phyloP scores from a whole-genome alignment of 2,329 filamentous ascomycete species.

The Pseudogymnoascus sp. region DNA sequence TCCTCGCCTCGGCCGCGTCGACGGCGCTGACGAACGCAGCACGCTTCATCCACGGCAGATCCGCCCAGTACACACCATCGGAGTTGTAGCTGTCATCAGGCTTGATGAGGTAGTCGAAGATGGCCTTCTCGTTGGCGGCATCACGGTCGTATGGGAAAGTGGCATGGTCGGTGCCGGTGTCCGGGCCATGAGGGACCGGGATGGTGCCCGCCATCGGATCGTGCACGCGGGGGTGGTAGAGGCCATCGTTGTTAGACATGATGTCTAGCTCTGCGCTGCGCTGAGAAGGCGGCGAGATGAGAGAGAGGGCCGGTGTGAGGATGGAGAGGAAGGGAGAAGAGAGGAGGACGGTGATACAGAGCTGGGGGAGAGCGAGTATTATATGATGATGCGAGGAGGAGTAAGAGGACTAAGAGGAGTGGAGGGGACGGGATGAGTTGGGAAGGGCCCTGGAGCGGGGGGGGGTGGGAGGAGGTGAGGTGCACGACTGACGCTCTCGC shows the following conservation, averaged over 20 bases:
- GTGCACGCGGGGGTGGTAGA: constrained; percentile 23
- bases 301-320: not conserved
- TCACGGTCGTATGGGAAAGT: constrained; percentile 17
- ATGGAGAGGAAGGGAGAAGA: constrained; percentile 2
- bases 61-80: constrained; percentile 88
- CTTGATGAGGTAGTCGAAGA: constrained; percentile 74
- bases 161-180: constrained; percentile 24
- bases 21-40: constrained; percentile 68
- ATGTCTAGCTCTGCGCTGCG: not conserved
- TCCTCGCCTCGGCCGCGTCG: constrained; percentile 61
- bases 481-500: not conserved
- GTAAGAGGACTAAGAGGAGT: not conserved
- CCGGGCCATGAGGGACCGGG: constrained; percentile 26
- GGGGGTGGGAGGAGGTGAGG: not conserved
- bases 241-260: constrained; percentile 11
- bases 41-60: constrained; percentile 65
- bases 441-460: not conserved
- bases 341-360: not conserved
- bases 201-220: constrained; percentile 22
- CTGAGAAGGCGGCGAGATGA: not conserved
- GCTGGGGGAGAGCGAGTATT: not conserved
- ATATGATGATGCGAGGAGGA: constrained; percentile 8
- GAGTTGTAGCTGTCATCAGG: constrained; percentile 82
- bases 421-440: not conserved
- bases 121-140: constrained; percentile 40